Percentiles rank a stretch among this genome's conserved stretches.
phyloP scores from a whole-genome alignment of 169 alveolate species.

The Eimeria brunetti region DNA sequence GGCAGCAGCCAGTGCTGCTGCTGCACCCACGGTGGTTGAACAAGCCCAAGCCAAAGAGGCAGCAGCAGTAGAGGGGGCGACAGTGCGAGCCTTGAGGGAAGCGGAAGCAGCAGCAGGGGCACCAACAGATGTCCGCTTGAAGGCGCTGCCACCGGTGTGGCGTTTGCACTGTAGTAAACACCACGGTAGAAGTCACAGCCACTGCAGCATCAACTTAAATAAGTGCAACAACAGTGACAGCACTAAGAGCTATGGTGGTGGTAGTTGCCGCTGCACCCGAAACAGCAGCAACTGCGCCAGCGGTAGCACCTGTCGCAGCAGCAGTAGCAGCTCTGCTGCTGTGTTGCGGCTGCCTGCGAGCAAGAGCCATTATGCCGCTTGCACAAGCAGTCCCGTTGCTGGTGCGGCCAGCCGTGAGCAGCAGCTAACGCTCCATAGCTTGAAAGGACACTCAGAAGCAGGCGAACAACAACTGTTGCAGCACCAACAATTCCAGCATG shows the following conservation, averaged over 20 bases:
- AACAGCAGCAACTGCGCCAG: background rate
- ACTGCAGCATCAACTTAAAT: background rate
- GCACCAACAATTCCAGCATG: constrained; percentile 10
- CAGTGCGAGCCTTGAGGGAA: background rate
- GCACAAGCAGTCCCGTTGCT: constrained; percentile 47
- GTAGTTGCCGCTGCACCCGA: background rate
- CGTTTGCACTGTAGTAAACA: background rate
- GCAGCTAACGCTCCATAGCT: background rate
- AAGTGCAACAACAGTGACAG: background rate
- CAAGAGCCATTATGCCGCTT: background rate
- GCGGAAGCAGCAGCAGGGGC: background rate
- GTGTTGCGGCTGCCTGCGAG: constrained; percentile 16
- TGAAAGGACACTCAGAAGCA: background rate
- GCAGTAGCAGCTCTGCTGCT: background rate
- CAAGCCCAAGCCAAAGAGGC: background rate
- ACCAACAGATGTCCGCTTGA: background rate
- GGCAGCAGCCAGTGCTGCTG: constrained; percentile 6
- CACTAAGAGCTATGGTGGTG: background rate
- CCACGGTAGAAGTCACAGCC: background rate
- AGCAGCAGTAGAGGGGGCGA: background rate
- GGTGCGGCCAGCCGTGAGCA: constrained; percentile 32
- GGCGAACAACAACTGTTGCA: constrained; percentile 17
- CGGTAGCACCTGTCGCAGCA: background rate
- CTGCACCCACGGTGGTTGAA: constrained; percentile 3
- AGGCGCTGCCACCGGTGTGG: background rate